A percentile compares a stretch with the other conserved stretches of the same genome.
Evolutionary conservation across 257 asterid genomes (phyloP).

Genomic region (Jacaranda mimosifolia): DNA sequence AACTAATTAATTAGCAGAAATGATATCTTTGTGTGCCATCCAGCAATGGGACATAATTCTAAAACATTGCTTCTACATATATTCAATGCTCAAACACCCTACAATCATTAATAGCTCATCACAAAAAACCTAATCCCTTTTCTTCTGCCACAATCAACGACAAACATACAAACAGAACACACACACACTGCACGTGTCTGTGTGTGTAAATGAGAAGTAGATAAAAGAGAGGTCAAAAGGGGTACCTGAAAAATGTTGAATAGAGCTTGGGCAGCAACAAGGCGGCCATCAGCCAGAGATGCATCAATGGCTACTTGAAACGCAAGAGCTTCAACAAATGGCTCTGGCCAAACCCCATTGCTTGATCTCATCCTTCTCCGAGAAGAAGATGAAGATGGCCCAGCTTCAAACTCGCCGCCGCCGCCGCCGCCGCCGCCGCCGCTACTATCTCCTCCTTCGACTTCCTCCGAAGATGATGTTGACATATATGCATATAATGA

Average conservation of each 20-base stretch:
- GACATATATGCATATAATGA: constrained; percentile 48
- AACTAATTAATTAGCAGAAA: neutral
- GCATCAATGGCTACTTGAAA: constrained; percentile 68
- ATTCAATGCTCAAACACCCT: constrained; percentile 35
- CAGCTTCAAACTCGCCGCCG: constrained; percentile 32
- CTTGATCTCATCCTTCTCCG: constrained; percentile 54
- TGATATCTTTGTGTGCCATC: neutral
- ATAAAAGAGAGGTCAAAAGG: neutral
- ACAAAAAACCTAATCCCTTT: constrained; percentile 1
- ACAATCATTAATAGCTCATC: constrained; percentile 36
- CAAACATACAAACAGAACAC: neutral
- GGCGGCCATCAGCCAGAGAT: constrained; percentile 61
- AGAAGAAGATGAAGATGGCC: constrained; percentile 50
- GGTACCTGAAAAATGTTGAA: constrained; percentile 74
- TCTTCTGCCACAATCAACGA: constrained; percentile 21
- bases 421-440: constrained; percentile 43
- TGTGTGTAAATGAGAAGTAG: neutral
- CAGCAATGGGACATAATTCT: neutral
- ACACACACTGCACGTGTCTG: constrained; percentile 9
- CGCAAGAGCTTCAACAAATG: constrained; percentile 81
- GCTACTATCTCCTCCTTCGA: constrained; percentile 29
- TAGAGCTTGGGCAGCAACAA: constrained; percentile 82
- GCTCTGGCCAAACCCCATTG: constrained; percentile 85
- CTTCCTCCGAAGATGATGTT: constrained; percentile 54
- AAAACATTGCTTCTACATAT: neutral